phyloP scores from a whole-genome alignment of 176 grass and related monocot species.

The Chloris gayana region DNA sequence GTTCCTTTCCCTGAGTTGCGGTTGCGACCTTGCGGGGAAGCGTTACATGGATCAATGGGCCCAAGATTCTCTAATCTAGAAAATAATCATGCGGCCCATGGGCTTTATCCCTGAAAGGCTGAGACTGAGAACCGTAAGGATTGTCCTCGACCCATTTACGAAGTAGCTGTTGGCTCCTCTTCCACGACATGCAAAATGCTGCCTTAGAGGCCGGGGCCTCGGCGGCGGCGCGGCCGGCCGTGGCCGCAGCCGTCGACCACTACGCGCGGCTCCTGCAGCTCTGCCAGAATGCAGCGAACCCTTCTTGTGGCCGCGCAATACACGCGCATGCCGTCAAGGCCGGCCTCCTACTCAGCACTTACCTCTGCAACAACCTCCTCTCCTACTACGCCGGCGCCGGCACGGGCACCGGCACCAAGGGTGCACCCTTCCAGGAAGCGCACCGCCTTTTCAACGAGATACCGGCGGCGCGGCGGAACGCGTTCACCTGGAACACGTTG shows the following conservation, averaged over 20 bases:
- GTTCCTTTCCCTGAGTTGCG: too few relatives aligned
- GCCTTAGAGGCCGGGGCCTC: conserved; percentile 23
- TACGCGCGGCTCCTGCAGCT: conserved; percentile 63
- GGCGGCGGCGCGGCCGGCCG: conserved; percentile 20
- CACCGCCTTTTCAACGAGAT: conserved; percentile 59
- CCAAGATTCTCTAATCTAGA: background rate
- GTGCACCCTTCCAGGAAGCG: conserved; percentile 26
- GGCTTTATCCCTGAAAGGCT: background rate
- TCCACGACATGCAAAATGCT: conserved; percentile 45
- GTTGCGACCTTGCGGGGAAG: conserved; percentile 8
- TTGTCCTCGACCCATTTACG: background rate
- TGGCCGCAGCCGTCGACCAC: conserved; percentile 25
- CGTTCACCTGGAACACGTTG: conserved; percentile 82
- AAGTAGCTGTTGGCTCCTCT: background rate
- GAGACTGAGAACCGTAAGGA: background rate
- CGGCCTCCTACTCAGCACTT: conserved; percentile 60
- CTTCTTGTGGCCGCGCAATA: conserved; percentile 48
- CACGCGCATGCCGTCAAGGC: conserved; percentile 74
- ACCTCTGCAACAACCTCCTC: conserved; percentile 81
- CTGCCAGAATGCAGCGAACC: conserved; percentile 30
- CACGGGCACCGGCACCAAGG: background rate
- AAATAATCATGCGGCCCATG: background rate
- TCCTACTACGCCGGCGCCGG: conserved; percentile 51
- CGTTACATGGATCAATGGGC: background rate
- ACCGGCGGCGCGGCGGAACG: conserved; percentile 41